These are phyloP conservation scores for Dryadomyces quercivorus DNA, from an alignment of 2,329 filamentous ascomycete species.

Conservation along the genomic window DNA sequence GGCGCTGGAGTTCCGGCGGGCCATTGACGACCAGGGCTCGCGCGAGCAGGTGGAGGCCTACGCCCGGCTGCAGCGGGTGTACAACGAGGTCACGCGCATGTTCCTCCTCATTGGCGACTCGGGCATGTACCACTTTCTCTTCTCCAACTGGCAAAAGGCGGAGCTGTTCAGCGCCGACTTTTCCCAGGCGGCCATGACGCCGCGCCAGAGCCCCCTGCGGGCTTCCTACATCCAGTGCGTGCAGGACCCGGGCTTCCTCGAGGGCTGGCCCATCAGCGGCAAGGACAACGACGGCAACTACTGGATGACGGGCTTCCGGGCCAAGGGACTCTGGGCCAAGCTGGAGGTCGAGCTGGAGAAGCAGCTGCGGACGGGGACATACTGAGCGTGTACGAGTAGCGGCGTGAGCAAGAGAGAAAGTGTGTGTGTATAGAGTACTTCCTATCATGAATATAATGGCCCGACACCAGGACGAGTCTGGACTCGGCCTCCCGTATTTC, in stretches of 20 bases:
- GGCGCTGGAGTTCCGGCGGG: not conserved
- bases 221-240: not conserved
- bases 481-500: too few species aligned
- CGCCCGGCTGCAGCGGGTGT: not conserved
- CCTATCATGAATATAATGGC: too few species aligned
- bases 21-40: not conserved
- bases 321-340: not conserved
- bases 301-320: not conserved
- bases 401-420: too few species aligned
- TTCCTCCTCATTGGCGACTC: not conserved
- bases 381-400: too few species aligned
- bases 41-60: not conserved
- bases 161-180: not conserved
- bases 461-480: not conserved
- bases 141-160: not conserved
- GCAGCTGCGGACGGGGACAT: too few species aligned
- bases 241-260: not conserved
- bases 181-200: not conserved
- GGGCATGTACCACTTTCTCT: not conserved
- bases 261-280: not conserved
- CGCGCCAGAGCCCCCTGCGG: not conserved
- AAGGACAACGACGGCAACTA: not conserved
- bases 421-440: too few species aligned
- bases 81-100: not conserved
- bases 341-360: not conserved